Evolutionary conservation across 23 red algal species (phyloP), one percentile per base, ranked within the genome.

Genomic region (Gracilaria gracilis): DNA sequence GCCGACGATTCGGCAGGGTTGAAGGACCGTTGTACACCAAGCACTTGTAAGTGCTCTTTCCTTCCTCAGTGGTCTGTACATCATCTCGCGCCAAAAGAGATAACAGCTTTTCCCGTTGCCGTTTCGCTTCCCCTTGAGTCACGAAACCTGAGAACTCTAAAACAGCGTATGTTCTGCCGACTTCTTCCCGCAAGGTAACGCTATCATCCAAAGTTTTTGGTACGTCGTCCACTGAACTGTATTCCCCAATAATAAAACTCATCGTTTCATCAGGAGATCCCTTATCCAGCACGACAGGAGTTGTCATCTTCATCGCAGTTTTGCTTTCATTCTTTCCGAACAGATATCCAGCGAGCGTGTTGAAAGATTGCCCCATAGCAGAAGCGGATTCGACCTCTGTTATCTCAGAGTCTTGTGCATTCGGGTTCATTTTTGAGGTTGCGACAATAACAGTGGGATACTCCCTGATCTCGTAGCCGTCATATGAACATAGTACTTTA

Each of bases 271-370:
- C 36, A 14, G 47, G 75, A 44, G 57, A 44, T 37, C 92, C 92
- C 40, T 94, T 90, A 29, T 75, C 59, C 32, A 90, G 62, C 7
- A 96, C 79, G 29, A 96, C 94, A 23, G 94, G 94, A 36, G 94
- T 96, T 0, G 94, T 96, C 94, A 96, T 96, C 57, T 85, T 84
- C 87, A 96, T 96, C 0, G 79, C 62, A 58, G 62, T 83, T 15
- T 90, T 90, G 17, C 27, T 51, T 17, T 77, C 83, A 74, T 96
- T 96, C 57, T 90, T 90, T 23, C 94, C 94, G 80, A 96, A 96
- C 20, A 96, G 50, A 61, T 89, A 96, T 14, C 89, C 79, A 39
- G 94, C 94, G 17, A 96, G 88, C 15, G 48, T 92, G 47, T 88
- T 91, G 48, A 96, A 96, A 49, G 77, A 57, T 67, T 79, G 71